Evolutionary conservation across 345 rosid genomes (phyloP).

Genomic region (Angophora floribunda): DNA sequence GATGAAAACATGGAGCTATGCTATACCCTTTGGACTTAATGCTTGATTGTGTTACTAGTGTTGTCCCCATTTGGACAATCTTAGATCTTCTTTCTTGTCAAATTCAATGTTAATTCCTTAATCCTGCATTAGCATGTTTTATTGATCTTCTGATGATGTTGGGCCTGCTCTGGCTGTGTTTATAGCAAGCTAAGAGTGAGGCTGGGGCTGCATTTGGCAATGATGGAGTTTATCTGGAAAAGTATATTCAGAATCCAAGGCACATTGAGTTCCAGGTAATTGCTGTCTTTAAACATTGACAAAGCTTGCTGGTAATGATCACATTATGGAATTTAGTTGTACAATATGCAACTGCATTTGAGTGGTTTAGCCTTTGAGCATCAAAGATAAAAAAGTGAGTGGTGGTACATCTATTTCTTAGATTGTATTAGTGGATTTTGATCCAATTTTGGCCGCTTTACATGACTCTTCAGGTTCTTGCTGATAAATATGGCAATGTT

Average conservation of each 20-base stretch:
- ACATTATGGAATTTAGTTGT: neutral
- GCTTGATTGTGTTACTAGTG: neutral
- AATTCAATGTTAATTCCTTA: neutral
- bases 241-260: slow-evolving; percentile 86
- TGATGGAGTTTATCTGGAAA: slow-evolving; percentile 96
- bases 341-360: neutral
- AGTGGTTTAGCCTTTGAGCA: neutral
- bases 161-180: neutral
- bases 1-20: neutral
- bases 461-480: slow-evolving; percentile 63
- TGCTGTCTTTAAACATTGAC: neutral
- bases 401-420: neutral
- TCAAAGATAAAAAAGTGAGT: neutral
- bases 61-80: neutral
- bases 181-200: slow-evolving; percentile 97
- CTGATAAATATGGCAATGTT: slow-evolving; percentile 93
- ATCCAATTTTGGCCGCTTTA: neutral
- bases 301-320: neutral
- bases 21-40: neutral
- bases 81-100: neutral
- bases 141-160: neutral
- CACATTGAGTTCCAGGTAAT: slow-evolving; percentile 98
- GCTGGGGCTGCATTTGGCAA: slow-evolving; percentile 99
- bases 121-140: neutral
- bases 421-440: neutral